Base-by-base conservation (phyloP, 257 asterid species). In the Marsdenia floribunda region DNA sequence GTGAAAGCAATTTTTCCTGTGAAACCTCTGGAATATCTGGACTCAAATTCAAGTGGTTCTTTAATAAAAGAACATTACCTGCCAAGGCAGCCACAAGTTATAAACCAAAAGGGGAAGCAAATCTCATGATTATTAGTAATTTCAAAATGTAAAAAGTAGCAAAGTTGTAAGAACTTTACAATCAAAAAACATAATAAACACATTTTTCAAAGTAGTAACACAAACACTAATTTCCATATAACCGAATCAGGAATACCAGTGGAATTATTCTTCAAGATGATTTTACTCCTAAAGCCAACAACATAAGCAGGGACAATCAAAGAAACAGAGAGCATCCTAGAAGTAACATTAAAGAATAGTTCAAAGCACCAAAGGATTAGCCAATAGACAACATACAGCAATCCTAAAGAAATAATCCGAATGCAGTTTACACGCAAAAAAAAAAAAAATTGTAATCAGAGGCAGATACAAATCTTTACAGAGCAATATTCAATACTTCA, bases 21-120 rank as follows among this genome's bases (percentile, higher is more conserved):
- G 99, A 90, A 80, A 92, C 96, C 87, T 92, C 96, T 37, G 92
- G 82, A 78, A 88, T 80, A 81, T 92, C 97, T 76, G 97, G 86
- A 85, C 95, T 90, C 91, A 92, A 79, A 81, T 85, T 88, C 86
- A 92, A 83, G 80, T 80, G 82, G 86, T 92, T 87, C 96, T 85
- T 94, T 60, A 92, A 86, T 37, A 88, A 83, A 73, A 94, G 93
- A 81, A 90, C 90, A 78, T 94, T 94, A 79, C 97, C 99, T 94
- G 80, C 57, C 74, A 71, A 38, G 73, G 65, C 70, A 42, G 26
- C 24, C 59, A 79, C 38, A 68, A 50, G 65, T 21, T 22, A 76
- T 69, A 72, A 83, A 63, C 76, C 16, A 18, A 47, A 54, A 8
- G 54, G 3, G 13, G 7, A 24, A 35, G 24, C 24, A 50, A 55